Base-by-base conservation (phyloP, 1,284 basidiomycete species). In the Apiotrichum gracile region DNA sequence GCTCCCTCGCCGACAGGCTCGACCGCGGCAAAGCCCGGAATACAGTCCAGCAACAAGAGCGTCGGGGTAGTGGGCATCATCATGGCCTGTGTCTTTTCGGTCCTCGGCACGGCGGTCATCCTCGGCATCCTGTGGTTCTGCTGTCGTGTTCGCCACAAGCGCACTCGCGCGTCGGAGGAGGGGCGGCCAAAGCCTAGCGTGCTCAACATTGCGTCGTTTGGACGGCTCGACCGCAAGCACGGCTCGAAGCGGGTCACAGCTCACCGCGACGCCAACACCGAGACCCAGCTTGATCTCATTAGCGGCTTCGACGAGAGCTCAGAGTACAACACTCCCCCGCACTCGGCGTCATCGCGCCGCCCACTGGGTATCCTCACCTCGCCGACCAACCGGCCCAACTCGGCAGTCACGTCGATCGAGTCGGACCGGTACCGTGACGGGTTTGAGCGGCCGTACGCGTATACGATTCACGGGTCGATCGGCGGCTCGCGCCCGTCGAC, bases 31-130 rank as follows among this genome's bases (percentile, higher is more conserved):
- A 14, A 4, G 17, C 8, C 38, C 22, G 31, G 9, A 31, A 10
- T 3, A 10, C 5, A 35, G 13, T 34, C 40, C 13, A n/a, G 10
- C 26, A 29, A 12, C 19, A 45, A 33, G 24, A 45, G 25, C 14
- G 4, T 16, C n/a, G n/a, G n/a, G n/a, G n/a, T n/a, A 19, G 40
- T 34, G 2, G 51, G 46, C 2, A 44, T 54, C 10, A 26, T 88
- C 84, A 27, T 85, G 83, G 61, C 67, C 16, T 63, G 63, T 82
- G 54, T 84, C 82, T 56, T 87, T 83, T 64, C 66, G 31, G 55
- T 69, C 46, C 25, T 70, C 38, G 63, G 61, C 31, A 66, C 69
- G 17, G 57, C 75, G 51, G 31, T 70, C 49, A 40, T 76, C 62
- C 60, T 74, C 54, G 52, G 65, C 40, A 8, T 79, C 77, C 22